A percentile compares a stretch with the other conserved stretches of the same genome.
These are phyloP conservation scores for Jamesozyma rosinii DNA, from an alignment of 805 yeast species.

Conservation along the genomic window DNA sequence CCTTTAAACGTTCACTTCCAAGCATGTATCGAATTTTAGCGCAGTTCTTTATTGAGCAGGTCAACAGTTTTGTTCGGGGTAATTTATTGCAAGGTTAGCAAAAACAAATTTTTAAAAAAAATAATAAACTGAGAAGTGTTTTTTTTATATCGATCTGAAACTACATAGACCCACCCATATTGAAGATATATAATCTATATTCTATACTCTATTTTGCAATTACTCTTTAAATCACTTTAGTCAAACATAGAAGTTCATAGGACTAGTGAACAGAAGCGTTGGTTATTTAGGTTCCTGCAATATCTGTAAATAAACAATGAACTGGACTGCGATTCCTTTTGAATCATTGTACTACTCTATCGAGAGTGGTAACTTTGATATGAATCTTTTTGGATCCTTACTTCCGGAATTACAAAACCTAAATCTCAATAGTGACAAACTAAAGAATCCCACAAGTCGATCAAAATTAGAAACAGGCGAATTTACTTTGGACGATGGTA, in stretches of 20 bases:
- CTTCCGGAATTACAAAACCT: constrained; percentile 39
- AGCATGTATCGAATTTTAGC: background rate
- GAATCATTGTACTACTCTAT: constrained; percentile 41
- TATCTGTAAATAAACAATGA: constrained; percentile 10
- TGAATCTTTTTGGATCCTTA: constrained; percentile 27
- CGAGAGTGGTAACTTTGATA: constrained; percentile 22
- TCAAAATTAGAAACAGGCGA: constrained; percentile 38
- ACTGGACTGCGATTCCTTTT: constrained; percentile 29
- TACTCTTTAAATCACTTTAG: background rate
- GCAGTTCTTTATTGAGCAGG: no score
- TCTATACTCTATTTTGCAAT: background rate
- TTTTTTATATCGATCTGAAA: background rate
- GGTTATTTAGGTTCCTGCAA: background rate
- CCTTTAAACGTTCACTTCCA: no score
- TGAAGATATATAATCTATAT: background rate
- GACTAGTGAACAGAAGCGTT: background rate
- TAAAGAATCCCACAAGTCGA: constrained; percentile 40
- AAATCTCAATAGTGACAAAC: constrained; percentile 32
- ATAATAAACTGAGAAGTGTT: background rate
- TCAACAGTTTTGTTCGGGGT: background rate
- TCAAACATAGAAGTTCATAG: background rate
- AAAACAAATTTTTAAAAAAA: background rate
- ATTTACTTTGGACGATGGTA: constrained; percentile 41
- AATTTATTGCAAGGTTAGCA: background rate
- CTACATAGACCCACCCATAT: background rate